Base-by-base conservation (phyloP, 1,284 basidiomycete species). In the Papiliotrema nemorosa region DNA sequence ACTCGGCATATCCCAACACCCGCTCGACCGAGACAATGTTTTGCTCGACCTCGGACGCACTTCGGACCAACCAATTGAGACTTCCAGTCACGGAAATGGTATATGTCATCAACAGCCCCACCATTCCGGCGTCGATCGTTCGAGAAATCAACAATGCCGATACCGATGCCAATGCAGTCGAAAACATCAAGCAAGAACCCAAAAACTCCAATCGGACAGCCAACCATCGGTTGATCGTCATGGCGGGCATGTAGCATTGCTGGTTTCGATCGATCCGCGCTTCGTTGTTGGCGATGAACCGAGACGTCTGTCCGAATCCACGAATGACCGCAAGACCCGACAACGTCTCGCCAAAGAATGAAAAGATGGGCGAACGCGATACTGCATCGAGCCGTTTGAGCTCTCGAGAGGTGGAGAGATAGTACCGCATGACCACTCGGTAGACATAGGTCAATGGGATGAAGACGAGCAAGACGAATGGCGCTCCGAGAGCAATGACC, bases 361-460 rank as follows among this genome's bases (percentile, higher is more conserved):
- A 78, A 69, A 96, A 94, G 59, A 97, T 90, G 9, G 93, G 93
- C 1, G 88, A 90, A 50, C 88, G 85, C 12, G 88, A 88, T 25
- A 89, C 85, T 4, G 93, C 87, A 64, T 96, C 92, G 9, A 97
- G 80, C 21, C 92, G 86, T 73, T 96, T 94, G 41, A 96, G 80
- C 70, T 94, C 91, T 45, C 91, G 84, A 12, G 88, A 91, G 0
- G 92, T 92, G 1, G 89, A 79, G 16, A 97, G 82, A 71, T 96
- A 97, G 76, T 93, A 93, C 34, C 86, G 80, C 81, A 90, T 91
- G 36, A 91, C 84, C 41, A 78, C 75, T 10, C 81, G 68, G 71
- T 92, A 91, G 67, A 91, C 81, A 79, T 82, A 85, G 3, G 80
- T 80, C 16, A 92, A 70, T 0, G 88, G 88, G 20, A 87, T 72